Evolutionary conservation across 169 alveolate genomes (phyloP).

Genomic region (Cryptosporidium ubiquitum): DNA sequence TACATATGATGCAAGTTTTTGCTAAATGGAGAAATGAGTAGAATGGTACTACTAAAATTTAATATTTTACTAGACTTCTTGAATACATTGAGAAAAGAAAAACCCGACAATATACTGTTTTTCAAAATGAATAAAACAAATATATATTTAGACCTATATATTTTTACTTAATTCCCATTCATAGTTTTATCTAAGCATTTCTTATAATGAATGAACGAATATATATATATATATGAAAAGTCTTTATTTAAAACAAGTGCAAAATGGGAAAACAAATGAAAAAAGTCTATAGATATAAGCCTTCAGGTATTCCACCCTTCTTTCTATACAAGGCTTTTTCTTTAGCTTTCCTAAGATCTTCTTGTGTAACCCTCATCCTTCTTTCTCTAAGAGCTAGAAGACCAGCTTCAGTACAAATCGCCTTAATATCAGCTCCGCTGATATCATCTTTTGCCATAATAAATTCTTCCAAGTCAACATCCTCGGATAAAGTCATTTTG

Average conservation of each 20-base stretch:
- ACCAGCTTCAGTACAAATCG: slow-evolving; percentile 99
- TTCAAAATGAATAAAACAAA: background rate
- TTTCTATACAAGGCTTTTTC: slow-evolving; percentile 98
- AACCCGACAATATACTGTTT: background rate
- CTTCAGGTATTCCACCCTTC: slow-evolving; percentile 98
- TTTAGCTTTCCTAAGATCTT: slow-evolving; percentile 96
- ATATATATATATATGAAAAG: no score
- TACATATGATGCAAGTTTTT: background rate
- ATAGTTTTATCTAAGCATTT: no score
- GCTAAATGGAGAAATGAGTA: background rate
- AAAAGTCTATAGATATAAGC: slow-evolving; percentile 89
- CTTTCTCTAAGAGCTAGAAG: slow-evolving; percentile 98
- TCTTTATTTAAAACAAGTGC: no score
- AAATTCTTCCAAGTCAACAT: slow-evolving; percentile 98
- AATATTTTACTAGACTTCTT: no score
- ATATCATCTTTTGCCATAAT: slow-evolving; percentile 98
- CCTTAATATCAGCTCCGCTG: slow-evolving; percentile 99
- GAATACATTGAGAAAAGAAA: no score
- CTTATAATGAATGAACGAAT: no score
- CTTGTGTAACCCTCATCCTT: slow-evolving; percentile 97
- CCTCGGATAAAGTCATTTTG: slow-evolving; percentile 97
- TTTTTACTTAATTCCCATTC: background rate
- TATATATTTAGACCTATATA: background rate
- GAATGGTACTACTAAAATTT: no score
- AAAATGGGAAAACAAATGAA: background rate